phyloP scores from a whole-genome alignment of 2,329 filamentous ascomycete genomes.

The Phyllosticta citrichinensis region DNA sequence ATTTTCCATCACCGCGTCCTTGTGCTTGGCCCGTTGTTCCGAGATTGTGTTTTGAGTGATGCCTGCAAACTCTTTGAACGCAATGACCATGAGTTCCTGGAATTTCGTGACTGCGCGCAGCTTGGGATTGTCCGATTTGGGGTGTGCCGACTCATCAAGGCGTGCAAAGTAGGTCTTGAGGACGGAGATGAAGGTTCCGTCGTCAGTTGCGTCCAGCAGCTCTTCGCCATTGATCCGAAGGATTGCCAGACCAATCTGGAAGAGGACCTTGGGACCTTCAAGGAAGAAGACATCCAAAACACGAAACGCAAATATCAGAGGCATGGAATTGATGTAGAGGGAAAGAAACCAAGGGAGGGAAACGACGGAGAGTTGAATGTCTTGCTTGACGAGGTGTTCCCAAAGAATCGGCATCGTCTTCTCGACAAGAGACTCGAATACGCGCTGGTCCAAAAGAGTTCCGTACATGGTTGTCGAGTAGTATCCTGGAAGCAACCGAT shows the following conservation, averaged over 20 bases:
- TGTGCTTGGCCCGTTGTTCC: constrained; percentile 83
- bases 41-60: constrained; percentile 91
- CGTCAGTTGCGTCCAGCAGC: constrained; percentile 81
- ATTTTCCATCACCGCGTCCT: constrained; percentile 85
- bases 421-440: constrained; percentile 96
- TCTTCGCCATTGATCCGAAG: constrained; percentile 95
- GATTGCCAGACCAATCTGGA: constrained; percentile 95
- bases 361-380: constrained; percentile 94
- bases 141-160: constrained; percentile 90
- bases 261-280: constrained; percentile 92
- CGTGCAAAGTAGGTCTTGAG: constrained; percentile 90
- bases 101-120: constrained; percentile 88
- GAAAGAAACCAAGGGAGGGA: constrained; percentile 97
- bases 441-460: constrained; percentile 88
- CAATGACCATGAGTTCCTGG: constrained; percentile 97
- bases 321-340: constrained; percentile 99
- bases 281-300: constrained; percentile 97
- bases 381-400: constrained; percentile 94
- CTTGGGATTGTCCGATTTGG: constrained; percentile 90
- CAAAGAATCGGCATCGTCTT: constrained; percentile 97
- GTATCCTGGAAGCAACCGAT: constrained; percentile 87
- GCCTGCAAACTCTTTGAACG: constrained; percentile 93
- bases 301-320: constrained; percentile 90
- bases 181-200: constrained; percentile 93
- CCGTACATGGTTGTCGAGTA: constrained; percentile 99